A percentile compares a stretch with the other conserved stretches of the same genome.
These are phyloP conservation scores for Microthyrium microscopicum DNA, from an alignment of 2,329 filamentous ascomycete genomes.

Conservation along the genomic window DNA sequence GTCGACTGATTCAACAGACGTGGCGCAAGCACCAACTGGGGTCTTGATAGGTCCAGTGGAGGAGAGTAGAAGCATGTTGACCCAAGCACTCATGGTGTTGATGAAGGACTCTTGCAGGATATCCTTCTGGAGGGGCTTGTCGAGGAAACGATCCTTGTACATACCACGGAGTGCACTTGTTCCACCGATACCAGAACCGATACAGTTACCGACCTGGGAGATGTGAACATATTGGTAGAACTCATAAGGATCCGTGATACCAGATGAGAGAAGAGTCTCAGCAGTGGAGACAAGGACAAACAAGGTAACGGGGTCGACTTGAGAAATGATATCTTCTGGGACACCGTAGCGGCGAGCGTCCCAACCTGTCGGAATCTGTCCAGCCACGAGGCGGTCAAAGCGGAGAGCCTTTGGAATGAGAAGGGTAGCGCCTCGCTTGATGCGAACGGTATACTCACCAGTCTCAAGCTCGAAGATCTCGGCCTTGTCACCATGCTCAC, in stretches of 20 bases:
- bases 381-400: constrained; percentile 93
- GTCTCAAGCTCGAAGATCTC: constrained; percentile 95
- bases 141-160: constrained; percentile 95
- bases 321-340: constrained; percentile 91
- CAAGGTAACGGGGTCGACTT: constrained; percentile 91
- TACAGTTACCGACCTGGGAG: constrained; percentile 93
- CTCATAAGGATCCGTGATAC: constrained; percentile 97
- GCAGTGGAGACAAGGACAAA: constrained; percentile 89
- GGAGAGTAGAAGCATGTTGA: constrained; percentile 96
- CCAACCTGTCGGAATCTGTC: constrained; percentile 94
- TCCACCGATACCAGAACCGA: constrained; percentile 97
- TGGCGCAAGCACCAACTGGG: constrained; percentile 92
- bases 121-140: constrained; percentile 95
- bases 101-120: constrained; percentile 99
- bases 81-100: constrained; percentile 99
- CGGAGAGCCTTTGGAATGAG: constrained; percentile 93
- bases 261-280: constrained; percentile 76
- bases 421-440: constrained; percentile 89
- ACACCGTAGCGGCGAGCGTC: constrained; percentile 92
- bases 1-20: constrained; percentile 90
- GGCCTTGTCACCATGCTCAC: constrained; percentile 92
- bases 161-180: constrained; percentile 83
- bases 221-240: constrained; percentile 99
- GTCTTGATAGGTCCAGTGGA: constrained; percentile 98
- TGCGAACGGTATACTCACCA: constrained; percentile 82